Evolutionary conservation across 495 filamentous ascomycete genomes (phyloP), one percentile per base, ranked within the genome.

Genomic region (Geopyxis carbonaria): DNA sequence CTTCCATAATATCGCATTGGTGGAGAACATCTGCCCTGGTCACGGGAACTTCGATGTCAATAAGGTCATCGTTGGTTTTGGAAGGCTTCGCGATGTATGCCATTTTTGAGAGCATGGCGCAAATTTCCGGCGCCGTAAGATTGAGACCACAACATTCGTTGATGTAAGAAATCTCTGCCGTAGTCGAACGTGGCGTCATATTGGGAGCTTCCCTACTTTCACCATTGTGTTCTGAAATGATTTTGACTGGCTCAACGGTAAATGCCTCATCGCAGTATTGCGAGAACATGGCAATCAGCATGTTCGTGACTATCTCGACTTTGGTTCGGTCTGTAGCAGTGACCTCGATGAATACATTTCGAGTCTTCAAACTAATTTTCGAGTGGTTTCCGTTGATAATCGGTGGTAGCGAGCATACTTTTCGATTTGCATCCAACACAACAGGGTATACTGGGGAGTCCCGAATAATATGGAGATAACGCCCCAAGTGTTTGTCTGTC

Each of bases 1-100:
- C 89, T 61, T 99, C 89, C 89, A 99, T 95, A 50, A 99, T 82
- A 57, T 99, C 89, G 46, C 80, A 85, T 58, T 93, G 77, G 60
- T 99, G 91, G 14, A 99, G 70, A 15, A 99, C 78, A 60, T 95
- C 89, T 5, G 89, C 86, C 19, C 89, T 75, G 28, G 82, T 94
- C 19, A 84, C 73, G 7, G 89, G 89, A 28, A 95, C 68, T 22
- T 73, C 67, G 16, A 94, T 75, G 41, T 86, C 74, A 46, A 95
- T 69, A 25, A 78, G 55, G 45, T 80, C 69, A 18, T 64, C 52
- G 41, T 78, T 66, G 37, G 66, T 57, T 15, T 57, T 53, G 0
- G 83, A 86, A 13, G 87, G 84, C 35, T 65, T 68, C 27, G 84
- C 83, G 8, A 55, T 60, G 61, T 78, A 79, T 21, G 81, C 76